phyloP scores from a whole-genome alignment of 306 rosid genomes.

The Luffa acutangula region DNA sequence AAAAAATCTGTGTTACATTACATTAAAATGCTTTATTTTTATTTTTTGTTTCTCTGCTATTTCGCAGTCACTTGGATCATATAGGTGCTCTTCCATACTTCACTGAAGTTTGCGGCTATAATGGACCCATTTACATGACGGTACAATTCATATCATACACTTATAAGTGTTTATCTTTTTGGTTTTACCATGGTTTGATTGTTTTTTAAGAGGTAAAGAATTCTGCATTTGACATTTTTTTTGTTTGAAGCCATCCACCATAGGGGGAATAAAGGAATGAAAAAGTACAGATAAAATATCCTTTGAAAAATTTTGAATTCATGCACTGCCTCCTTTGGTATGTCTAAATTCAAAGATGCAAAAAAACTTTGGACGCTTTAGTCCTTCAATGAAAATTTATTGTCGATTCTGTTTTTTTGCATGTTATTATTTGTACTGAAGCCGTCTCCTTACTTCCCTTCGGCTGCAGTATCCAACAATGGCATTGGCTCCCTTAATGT shows the following conservation, averaged over 20 bases:
- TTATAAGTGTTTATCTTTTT: slow-evolving; percentile 26
- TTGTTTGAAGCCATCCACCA: background rate
- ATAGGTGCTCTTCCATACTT: slow-evolving; percentile 81
- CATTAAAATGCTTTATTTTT: background rate
- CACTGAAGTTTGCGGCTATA: slow-evolving; percentile 81
- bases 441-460: background rate
- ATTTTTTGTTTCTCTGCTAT: background rate
- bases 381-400: background rate
- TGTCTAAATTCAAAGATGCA: background rate
- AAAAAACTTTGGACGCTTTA: background rate
- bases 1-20: background rate
- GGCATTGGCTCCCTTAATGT: slow-evolving; percentile 83
- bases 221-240: background rate
- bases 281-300: background rate
- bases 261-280: too few relatives aligned
- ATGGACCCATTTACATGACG: slow-evolving; percentile 91
- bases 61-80: slow-evolving; percentile 73
- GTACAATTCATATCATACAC: slow-evolving; percentile 25
- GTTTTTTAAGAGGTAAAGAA: background rate
- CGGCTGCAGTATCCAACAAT: slow-evolving; percentile 73
- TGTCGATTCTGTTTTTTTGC: background rate
- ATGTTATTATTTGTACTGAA: background rate
- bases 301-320: background rate
- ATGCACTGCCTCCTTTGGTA: background rate
- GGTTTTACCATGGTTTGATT: background rate